Conservation (phyloP, 2,329 filamentous ascomycete genomes). For the Lachnellula arida region DNA sequence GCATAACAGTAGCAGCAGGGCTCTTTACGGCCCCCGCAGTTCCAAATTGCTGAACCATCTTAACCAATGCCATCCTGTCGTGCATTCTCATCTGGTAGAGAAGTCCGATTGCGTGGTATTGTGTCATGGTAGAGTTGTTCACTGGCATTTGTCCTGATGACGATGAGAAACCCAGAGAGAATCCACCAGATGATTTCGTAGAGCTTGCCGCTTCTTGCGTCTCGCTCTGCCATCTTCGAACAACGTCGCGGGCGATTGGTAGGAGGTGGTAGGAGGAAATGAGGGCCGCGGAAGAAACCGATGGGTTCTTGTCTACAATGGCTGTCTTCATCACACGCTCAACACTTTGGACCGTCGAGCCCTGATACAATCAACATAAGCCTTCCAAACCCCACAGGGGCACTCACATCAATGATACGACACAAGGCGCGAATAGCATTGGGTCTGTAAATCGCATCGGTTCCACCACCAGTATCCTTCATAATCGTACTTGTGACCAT, state of each 20-base stretch:
- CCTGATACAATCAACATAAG: slow-evolving; percentile 45
- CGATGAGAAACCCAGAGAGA: slow-evolving; percentile 86
- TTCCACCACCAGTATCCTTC: slow-evolving; percentile 97
- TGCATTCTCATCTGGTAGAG: slow-evolving; percentile 97
- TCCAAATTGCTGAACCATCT: slow-evolving; percentile 99
- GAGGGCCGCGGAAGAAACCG: slow-evolving; percentile 90
- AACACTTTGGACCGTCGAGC: slow-evolving; percentile 93
- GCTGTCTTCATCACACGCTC: slow-evolving; percentile 98
- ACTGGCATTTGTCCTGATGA: slow-evolving; percentile 70
- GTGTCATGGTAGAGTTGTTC: slow-evolving; percentile 94
- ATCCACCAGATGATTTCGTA: slow-evolving; percentile 81
- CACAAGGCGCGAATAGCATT: slow-evolving; percentile 95
- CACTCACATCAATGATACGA: slow-evolving; percentile 87
- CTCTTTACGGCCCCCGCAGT: slow-evolving; percentile 90
- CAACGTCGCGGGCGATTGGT: slow-evolving; percentile 90
- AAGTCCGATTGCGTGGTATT: slow-evolving; percentile 97
- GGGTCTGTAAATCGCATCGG: slow-evolving; percentile 87
- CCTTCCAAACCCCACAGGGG: slow-evolving; percentile 7
- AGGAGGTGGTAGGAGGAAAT: slow-evolving; percentile 97
- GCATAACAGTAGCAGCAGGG: slow-evolving; percentile 84
- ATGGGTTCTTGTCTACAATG: slow-evolving; percentile 98
- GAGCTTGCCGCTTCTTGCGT: slow-evolving; percentile 94
- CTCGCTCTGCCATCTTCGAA: slow-evolving; percentile 96
- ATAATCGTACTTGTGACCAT: slow-evolving; percentile 99
- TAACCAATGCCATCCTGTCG: slow-evolving; percentile 96